Conservation (phyloP, 2,329 filamentous ascomycete species). For the Epicoccum nigrum region DNA sequence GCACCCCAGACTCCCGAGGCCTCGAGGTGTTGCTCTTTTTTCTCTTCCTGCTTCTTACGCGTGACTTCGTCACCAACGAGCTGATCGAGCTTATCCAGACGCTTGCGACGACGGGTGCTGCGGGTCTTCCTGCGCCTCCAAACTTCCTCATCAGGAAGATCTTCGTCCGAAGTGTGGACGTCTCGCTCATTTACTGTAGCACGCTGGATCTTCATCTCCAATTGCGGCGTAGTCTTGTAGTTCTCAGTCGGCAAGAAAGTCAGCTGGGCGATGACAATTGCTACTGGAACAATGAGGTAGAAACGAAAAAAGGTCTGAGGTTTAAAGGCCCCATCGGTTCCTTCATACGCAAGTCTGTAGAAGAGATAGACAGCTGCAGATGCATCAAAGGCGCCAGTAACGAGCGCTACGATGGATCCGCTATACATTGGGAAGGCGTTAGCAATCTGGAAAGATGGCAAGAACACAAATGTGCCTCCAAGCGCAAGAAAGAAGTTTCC, state of each 20-base stretch:
- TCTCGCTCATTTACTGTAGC: constrained; percentile 47
- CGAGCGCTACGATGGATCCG: constrained; percentile 77
- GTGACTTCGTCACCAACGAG: constrained; percentile 71
- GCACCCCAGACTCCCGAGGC: constrained; percentile 82
- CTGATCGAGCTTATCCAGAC: constrained; percentile 72
- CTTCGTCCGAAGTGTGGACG: constrained; percentile 61
- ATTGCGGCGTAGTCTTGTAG: constrained; percentile 69
- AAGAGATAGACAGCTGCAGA: constrained; percentile 79
- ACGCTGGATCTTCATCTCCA: constrained; percentile 45
- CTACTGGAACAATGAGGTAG: constrained; percentile 73
- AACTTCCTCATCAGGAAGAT: constrained; percentile 57
- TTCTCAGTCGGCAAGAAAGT: constrained; percentile 75
- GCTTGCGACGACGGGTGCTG: constrained; percentile 57
- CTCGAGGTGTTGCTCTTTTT: constrained; percentile 70
- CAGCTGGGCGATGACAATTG: constrained; percentile 71
- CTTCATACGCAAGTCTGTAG: constrained; percentile 73
- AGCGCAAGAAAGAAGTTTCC: constrained; percentile 79
- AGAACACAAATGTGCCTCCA: constrained; percentile 81
- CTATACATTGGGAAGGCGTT: constrained; percentile 81
- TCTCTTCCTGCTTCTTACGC: constrained; percentile 64
- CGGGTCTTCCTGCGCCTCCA: constrained; percentile 49
- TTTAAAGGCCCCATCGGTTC: constrained; percentile 62
- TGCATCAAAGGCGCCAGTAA: constrained; percentile 84
- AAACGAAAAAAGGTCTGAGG: constrained; percentile 72
- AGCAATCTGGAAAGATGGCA: constrained; percentile 82